These are phyloP conservation scores for Acanthamoeba healyi DNA, from an alignment of 208 protist genomes.

Conservation along the genomic window DNA sequence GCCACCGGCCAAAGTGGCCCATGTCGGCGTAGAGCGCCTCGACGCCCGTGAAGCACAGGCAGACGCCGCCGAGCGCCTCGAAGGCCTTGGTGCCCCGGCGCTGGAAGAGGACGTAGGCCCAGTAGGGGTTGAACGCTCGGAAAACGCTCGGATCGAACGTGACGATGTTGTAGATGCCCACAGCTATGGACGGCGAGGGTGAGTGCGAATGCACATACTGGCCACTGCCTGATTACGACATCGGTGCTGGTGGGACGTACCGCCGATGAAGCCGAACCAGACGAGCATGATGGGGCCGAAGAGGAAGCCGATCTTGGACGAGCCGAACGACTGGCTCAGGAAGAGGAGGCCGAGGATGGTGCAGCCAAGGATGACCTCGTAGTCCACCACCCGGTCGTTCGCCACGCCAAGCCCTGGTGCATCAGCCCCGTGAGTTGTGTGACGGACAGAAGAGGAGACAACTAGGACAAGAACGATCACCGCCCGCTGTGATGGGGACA, in stretches of 20 bases:
- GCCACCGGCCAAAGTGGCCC: conserved; percentile 54
- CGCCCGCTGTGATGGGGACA: neutral
- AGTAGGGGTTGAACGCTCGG: conserved; percentile 18
- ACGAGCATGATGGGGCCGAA: conserved; percentile 33
- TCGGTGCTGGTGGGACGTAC: too few species aligned
- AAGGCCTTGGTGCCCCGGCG: neutral
- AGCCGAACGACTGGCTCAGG: conserved; percentile 4
- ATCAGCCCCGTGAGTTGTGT: neutral
- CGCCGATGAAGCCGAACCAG: conserved; percentile 14
- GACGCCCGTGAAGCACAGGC: conserved; percentile 51
- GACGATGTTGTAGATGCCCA: conserved; percentile 53
- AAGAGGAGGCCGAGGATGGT: neutral
- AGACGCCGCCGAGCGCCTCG: conserved; percentile 30
- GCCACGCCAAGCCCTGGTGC: neutral
- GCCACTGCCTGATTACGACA: neutral
- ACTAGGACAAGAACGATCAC: neutral
- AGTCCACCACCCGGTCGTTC: neutral
- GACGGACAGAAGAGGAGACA: neutral
- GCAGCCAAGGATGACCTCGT: neutral
- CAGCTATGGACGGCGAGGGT: too few species aligned
- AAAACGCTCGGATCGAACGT: neutral
- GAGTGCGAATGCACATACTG: neutral
- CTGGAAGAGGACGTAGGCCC: neutral
- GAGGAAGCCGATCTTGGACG: neutral
- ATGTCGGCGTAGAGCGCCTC: conserved; percentile 66